These are phyloP conservation scores for Pseudogymnoascus sp. DNA, from an alignment of 2,329 filamentous ascomycete genomes.

Conservation along the genomic window DNA sequence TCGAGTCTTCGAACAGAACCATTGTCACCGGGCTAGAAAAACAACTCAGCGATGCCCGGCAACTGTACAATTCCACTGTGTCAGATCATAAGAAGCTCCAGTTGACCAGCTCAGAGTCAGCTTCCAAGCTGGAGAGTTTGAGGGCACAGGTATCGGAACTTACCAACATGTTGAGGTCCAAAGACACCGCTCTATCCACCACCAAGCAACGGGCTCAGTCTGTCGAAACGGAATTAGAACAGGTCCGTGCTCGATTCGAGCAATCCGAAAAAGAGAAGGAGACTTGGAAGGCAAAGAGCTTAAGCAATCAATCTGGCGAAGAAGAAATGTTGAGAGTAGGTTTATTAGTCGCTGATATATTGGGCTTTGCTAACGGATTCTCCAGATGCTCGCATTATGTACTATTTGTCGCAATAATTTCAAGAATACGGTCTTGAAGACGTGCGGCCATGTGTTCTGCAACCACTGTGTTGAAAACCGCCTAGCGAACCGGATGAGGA, in stretches of 20 bases:
- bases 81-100: constrained; percentile 70
- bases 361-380: constrained; percentile 24
- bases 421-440: constrained; percentile 89
- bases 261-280: constrained; percentile 77
- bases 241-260: constrained; percentile 66
- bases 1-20: constrained; percentile 67
- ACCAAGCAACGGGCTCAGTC: constrained; percentile 50
- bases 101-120: constrained; percentile 59
- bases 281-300: constrained; percentile 72
- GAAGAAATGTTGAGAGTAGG: constrained; percentile 80
- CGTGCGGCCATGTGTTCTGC: constrained; percentile 93
- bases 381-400: constrained; percentile 69
- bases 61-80: constrained; percentile 62
- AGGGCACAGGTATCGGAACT: constrained; percentile 70
- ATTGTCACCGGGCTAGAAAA: constrained; percentile 82
- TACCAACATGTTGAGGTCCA: constrained; percentile 62
- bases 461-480: constrained; percentile 82
- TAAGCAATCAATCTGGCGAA: constrained; percentile 72
- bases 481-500: constrained; percentile 80
- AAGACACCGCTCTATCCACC: constrained; percentile 52
- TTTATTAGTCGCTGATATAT: constrained; percentile 25
- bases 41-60: constrained; percentile 74
- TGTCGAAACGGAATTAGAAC: constrained; percentile 69
- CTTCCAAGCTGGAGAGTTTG: constrained; percentile 60
- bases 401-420: constrained; percentile 87